Evolutionary conservation across 164 flowering plant species (phyloP), one percentile per base, ranked within the genome.

Genomic region (Malania oleifera): DNA sequence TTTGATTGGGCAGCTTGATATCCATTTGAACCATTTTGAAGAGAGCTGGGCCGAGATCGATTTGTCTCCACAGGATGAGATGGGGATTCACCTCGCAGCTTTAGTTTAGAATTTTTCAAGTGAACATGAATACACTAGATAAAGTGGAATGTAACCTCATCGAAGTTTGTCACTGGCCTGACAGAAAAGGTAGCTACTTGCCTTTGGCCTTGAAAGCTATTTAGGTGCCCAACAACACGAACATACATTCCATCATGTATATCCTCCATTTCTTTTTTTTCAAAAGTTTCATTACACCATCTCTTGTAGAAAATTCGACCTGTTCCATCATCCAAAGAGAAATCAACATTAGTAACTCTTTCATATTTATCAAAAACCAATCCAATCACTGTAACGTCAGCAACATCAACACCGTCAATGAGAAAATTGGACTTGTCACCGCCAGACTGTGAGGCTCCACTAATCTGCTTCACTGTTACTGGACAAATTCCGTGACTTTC

Each of bases 351-450:
- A 23, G 87, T 80, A 37, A 64, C 68, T 58, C 78, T 80, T 61
- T 66, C 83, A 29, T 56, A 60, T 61, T 73, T 86, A 14, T 74
- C 69, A 51, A n/a, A 67, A 19, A 86, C 51, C 75, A 81, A 71
- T n/a, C 92, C 92, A 52, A 86, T 81, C 73, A 86, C 27, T 2
- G 81, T 75, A 20, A 86, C 86, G n/a, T n/a, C n/a, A n/a, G n/a
- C n/a, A n/a, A n/a, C n/a, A n/a, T n/a, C n/a, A n/a, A n/a, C n/a
- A n/a, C n/a, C n/a, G 23, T 77, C 75, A 60, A 85, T 73, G 15
- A 54, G 25, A 54, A 78, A 76, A 60, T 60, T 75, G 27, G 82
- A 67, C 48, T 86, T 81, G 8, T 80, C 89, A 25, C 73, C 83
- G n/a, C 71, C 77, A 4, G 85, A 74, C 1, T 76, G 75, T 45